Evolutionary conservation across 495 filamentous ascomycete species (phyloP).

Genomic region (Pyrenula massariospora): DNA sequence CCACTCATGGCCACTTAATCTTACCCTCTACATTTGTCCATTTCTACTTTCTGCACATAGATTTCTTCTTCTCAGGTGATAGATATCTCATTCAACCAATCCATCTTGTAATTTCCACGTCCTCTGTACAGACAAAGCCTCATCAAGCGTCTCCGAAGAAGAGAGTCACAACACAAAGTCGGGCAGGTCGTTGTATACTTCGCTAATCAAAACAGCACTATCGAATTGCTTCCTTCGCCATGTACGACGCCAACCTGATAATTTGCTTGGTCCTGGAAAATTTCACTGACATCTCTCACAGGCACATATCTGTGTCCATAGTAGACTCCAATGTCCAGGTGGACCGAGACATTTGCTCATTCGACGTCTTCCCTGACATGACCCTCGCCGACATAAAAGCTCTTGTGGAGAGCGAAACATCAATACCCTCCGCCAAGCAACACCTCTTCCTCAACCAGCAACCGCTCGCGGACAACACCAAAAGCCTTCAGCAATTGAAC

Average conservation of each 20-base stretch:
- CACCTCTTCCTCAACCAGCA: conserved; percentile 80
- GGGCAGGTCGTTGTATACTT: no score
- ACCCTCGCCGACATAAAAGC: conserved; percentile 79
- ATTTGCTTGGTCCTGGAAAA: no score
- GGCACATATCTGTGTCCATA: not conserved
- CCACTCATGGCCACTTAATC: no score
- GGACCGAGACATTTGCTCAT: conserved; percentile 69
- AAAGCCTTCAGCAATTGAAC: conserved; percentile 69
- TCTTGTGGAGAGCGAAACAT: conserved; percentile 58
- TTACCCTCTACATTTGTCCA: no score
- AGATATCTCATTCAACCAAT: not conserved
- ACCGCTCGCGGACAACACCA: conserved; percentile 61
- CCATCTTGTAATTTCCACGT: not conserved
- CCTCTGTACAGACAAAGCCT: not conserved
- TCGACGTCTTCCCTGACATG: conserved; percentile 76
- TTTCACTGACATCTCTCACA: not conserved
- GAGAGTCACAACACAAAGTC: no score
- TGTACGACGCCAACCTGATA: no score
- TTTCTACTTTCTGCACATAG: no score
- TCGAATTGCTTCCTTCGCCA: no score
- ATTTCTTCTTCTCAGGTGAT: no score
- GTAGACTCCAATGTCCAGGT: conserved; percentile 23
- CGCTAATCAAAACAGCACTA: no score
- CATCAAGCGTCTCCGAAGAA: not conserved
- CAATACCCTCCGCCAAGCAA: conserved; percentile 33